These are phyloP conservation scores for Pleurotus platypus DNA, from an alignment of 768 basidiomycete species.

Conservation along the genomic window DNA sequence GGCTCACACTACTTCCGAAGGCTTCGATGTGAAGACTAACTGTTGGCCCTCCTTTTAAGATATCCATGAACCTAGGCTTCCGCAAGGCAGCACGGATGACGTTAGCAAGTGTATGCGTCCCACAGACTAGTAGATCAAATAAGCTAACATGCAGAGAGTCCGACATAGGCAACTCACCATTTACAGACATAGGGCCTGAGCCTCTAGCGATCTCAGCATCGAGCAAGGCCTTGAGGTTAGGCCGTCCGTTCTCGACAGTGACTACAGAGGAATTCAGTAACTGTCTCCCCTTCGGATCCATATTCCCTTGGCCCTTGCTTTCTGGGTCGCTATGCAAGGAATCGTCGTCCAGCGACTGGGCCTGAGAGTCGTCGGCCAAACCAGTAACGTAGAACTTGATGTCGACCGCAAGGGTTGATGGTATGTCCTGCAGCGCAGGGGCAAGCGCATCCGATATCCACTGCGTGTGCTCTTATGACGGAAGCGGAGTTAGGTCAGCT, in stretches of 20 bases:
- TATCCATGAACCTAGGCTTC: constrained; percentile 22
- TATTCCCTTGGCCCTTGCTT: constrained; percentile 11
- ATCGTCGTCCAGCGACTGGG: constrained; percentile 14
- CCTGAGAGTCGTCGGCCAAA: constrained; percentile 14
- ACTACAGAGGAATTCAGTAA: constrained; percentile 22
- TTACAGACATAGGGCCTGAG: constrained; percentile 33
- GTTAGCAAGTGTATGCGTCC: constrained; percentile 29
- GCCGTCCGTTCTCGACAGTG: constrained; percentile 32
- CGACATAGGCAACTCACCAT: constrained; percentile 29
- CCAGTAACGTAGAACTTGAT: constrained; percentile 40
- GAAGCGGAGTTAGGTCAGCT: not conserved
- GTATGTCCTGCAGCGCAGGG: constrained; percentile 24
- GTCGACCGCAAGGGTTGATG: constrained; percentile 26
- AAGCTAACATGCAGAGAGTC: not conserved
- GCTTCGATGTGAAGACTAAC: constrained; percentile 32
- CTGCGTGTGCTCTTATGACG: constrained; percentile 27
- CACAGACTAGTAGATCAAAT: constrained; percentile 30
- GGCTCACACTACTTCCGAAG: constrained; percentile 19
- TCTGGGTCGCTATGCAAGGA: constrained; percentile 14
- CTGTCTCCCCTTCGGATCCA: constrained; percentile 9
- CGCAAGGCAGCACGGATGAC: constrained; percentile 31
- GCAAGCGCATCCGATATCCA: constrained; percentile 43
- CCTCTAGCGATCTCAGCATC: constrained; percentile 29
- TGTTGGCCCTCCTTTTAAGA: constrained; percentile 32
- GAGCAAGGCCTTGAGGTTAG: constrained; percentile 35